Base-by-base conservation (phyloP, 2,329 filamentous ascomycete genomes). In the Geosmithia putterillii region DNA sequence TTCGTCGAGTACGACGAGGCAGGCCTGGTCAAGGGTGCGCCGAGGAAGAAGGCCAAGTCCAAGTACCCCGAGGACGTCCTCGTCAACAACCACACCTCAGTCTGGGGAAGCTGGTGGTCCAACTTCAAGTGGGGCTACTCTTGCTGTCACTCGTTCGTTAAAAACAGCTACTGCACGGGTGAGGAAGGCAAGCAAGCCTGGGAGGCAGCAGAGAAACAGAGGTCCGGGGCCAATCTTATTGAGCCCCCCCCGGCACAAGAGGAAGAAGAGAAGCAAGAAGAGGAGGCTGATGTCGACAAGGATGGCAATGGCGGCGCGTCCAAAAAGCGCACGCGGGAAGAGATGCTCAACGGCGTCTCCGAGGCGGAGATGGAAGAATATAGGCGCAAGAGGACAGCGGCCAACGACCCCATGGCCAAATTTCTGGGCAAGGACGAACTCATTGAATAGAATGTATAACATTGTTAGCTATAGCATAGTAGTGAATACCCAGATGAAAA, bases 21-120 rank as follows among this genome's bases (percentile, higher is more conserved):
- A 8, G 92, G 92, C 4, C 69, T 82, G 42, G 82, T 96, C 66
- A 96, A 96, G 65, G 89, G 90, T n/a, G 79, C 79, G 21, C 81
- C 82, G 1, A 84, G 82, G 58, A 76, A 76, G 44, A 74, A 75
- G 42, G 83, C 82, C 42, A 90, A 85, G 60, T 94, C 87, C 36
- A 96, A 95, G 59, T 98, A 98, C 56, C 65, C 81, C 4, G 92
- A 98, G 57, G 87, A 98, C 54, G 72, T 95, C 1, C 67, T 84
- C 43, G 75, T 83, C 59, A 90, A 94, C 67, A 98, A 98, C 56
- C 92, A 98, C 64, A 87, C 79, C 3, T 82, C 83, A 0, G 82
- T 95, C 3, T 98, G 88, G 86, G 92, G 92, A 41, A 95, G 88
- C 55, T 98, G 92, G 92, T 98, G 92, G 92, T 77, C 80, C 43